These are phyloP conservation scores for Wallacemonas sp. DNA, from an alignment of 208 protist species.

Conservation along the genomic window DNA sequence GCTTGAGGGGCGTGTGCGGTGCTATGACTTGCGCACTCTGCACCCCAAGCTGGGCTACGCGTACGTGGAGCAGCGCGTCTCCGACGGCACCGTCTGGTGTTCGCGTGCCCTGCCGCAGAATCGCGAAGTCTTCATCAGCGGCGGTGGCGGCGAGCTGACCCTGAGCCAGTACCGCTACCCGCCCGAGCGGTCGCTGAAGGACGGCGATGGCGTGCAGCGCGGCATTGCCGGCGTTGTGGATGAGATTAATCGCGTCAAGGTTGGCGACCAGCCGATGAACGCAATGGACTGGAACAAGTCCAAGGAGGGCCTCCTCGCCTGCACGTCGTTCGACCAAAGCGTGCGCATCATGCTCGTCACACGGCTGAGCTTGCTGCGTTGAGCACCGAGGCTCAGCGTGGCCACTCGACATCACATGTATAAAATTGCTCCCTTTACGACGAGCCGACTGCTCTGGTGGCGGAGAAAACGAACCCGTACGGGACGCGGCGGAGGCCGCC, in stretches of 20 bases:
- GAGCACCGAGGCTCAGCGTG: background rate
- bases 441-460: no score
- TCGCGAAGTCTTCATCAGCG: constrained; percentile 88
- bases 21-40: constrained; percentile 89
- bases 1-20: constrained; percentile 83
- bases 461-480: no score
- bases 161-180: constrained; percentile 92
- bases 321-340: constrained; percentile 85
- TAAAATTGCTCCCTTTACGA: no score
- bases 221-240: constrained; percentile 78
- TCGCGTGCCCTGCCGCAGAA: constrained; percentile 89
- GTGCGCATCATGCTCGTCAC: constrained; percentile 88
- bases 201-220: constrained; percentile 63
- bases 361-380: constrained; percentile 70
- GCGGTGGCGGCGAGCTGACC: constrained; percentile 86
- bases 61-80: constrained; percentile 83
- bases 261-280: constrained; percentile 89
- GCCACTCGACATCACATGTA: no score
- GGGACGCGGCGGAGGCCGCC: no score
- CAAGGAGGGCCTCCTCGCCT: constrained; percentile 84
- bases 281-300: constrained; percentile 81
- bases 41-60: constrained; percentile 87
- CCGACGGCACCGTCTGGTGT: constrained; percentile 88
- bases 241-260: constrained; percentile 81
- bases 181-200: constrained; percentile 72